A percentile compares a stretch with the other conserved stretches of the same genome.
Evolutionary conservation across 257 asterid species (phyloP).

Genomic region (Hygrophila difformis): DNA sequence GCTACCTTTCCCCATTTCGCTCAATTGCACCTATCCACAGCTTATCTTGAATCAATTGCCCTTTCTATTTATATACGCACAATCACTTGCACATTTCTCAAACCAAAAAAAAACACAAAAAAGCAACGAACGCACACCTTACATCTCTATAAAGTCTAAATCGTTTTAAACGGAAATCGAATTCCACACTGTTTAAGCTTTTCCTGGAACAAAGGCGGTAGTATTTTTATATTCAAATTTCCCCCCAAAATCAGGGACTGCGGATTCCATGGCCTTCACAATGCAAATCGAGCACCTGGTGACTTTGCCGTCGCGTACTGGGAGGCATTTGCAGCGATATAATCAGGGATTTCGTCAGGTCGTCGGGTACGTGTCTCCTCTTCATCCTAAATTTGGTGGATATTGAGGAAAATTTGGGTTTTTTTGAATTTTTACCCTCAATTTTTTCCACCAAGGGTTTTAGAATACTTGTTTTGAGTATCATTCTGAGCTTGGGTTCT

Average conservation of each 20-base stretch:
- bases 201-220: not conserved
- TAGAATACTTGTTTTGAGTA: too few species aligned
- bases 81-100: too few species aligned
- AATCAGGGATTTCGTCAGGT: slow-evolving; percentile 65
- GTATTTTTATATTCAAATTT: not conserved
- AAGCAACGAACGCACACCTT: too few species aligned
- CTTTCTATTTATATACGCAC: slow-evolving; percentile 12
- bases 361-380: slow-evolving; percentile 81
- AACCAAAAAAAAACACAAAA: too few species aligned
- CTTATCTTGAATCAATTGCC: slow-evolving; percentile 15
- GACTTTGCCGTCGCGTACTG: slow-evolving; percentile 47
- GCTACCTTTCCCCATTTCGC: slow-evolving; percentile 6
- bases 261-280: slow-evolving; percentile 11
- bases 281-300: slow-evolving; percentile 53
- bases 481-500: too few species aligned
- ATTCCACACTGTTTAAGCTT: not conserved
- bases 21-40: slow-evolving; percentile 28
- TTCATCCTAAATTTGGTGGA: too few species aligned
- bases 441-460: not conserved
- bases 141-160: too few species aligned
- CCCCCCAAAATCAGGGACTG: not conserved
- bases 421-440: too few species aligned
- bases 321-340: slow-evolving; percentile 67
- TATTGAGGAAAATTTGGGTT: too few species aligned
- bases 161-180: too few species aligned